Conservation (phyloP, 2,329 filamentous ascomycete species). For the Emmonsiellopsis sp. region DNA sequence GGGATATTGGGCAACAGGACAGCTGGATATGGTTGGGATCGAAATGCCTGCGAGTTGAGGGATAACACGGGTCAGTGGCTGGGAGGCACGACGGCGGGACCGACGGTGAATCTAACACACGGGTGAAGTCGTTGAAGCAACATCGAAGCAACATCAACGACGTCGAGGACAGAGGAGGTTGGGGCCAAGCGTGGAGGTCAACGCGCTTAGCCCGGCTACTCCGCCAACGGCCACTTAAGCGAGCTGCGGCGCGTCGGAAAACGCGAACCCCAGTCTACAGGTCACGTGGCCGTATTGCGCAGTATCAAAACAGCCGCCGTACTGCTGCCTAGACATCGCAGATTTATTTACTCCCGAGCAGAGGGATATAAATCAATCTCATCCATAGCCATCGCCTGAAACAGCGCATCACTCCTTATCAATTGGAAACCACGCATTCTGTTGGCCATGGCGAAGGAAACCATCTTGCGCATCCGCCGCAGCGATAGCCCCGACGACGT, state of each 20-base stretch:
- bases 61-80: not conserved
- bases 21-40: slow-evolving; percentile 4
- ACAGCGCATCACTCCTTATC: not conserved
- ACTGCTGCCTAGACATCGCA: not conserved
- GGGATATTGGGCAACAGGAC: slow-evolving; percentile 2
- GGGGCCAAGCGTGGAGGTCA: slow-evolving; percentile 2
- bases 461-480: slow-evolving; percentile 42
- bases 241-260: not conserved
- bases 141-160: not conserved
- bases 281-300: slow-evolving; percentile 1
- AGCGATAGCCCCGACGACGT: slow-evolving; percentile 31
- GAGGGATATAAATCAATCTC: not conserved
- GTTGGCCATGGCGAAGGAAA: slow-evolving; percentile 13
- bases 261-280: not conserved
- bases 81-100: not conserved
- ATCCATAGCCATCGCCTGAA: not conserved
- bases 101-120: not conserved
- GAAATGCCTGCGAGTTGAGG: not conserved
- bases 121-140: not conserved
- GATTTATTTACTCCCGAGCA: not conserved
- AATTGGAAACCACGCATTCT: not conserved
- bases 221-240: slow-evolving; percentile 2
- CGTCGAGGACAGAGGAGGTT: slow-evolving; percentile 6
- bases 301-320: not conserved
- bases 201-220: slow-evolving; percentile 5